phyloP scores from a whole-genome alignment of 2,329 filamentous ascomycete genomes.

The Stachybotrys chlorohalonatus region DNA sequence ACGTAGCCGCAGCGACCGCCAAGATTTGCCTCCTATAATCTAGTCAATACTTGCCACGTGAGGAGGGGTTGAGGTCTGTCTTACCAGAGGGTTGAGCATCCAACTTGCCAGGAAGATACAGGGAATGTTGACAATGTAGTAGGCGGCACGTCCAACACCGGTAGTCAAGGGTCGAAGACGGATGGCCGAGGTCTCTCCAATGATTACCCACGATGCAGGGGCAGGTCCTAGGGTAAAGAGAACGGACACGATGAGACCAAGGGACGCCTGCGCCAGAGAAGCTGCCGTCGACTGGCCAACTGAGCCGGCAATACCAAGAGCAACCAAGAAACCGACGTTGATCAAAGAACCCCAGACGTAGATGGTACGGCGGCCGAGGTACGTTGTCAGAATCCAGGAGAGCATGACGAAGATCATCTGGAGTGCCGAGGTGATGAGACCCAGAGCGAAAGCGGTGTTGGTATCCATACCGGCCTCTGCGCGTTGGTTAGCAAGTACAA shows the following conservation, averaged over 20 bases:
- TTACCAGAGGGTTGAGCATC: constrained; percentile 48
- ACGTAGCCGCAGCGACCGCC: constrained; percentile 50
- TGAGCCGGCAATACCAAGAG: constrained; percentile 51
- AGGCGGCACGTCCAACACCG: constrained; percentile 52
- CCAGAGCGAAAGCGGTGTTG: constrained; percentile 49
- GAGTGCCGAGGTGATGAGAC: constrained; percentile 56
- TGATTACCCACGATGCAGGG: constrained; percentile 58
- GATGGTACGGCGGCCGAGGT: constrained; percentile 54
- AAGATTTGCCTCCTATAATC: constrained; percentile 27
- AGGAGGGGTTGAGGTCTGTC: constrained; percentile 4
- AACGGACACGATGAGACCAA: constrained; percentile 57
- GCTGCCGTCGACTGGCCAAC: constrained; percentile 29
- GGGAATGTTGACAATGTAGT: constrained; percentile 57
- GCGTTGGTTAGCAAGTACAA: constrained; percentile 1
- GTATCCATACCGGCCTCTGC: constrained; percentile 50
- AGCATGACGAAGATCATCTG: constrained; percentile 55
- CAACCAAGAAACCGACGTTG: constrained; percentile 44
- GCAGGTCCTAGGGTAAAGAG: constrained; percentile 54
- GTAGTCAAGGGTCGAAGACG: constrained; percentile 58
- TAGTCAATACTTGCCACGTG: constrained; percentile 14
- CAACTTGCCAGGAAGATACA: constrained; percentile 54
- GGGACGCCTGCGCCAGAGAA: constrained; percentile 47
- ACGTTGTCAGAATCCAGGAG: constrained; percentile 58
- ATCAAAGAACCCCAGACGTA: constrained; percentile 51
- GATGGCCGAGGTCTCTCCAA: constrained; percentile 57